Base-by-base conservation (phyloP, 352 stramenopile genomes). In the Globisporangium acanthophoron region DNA sequence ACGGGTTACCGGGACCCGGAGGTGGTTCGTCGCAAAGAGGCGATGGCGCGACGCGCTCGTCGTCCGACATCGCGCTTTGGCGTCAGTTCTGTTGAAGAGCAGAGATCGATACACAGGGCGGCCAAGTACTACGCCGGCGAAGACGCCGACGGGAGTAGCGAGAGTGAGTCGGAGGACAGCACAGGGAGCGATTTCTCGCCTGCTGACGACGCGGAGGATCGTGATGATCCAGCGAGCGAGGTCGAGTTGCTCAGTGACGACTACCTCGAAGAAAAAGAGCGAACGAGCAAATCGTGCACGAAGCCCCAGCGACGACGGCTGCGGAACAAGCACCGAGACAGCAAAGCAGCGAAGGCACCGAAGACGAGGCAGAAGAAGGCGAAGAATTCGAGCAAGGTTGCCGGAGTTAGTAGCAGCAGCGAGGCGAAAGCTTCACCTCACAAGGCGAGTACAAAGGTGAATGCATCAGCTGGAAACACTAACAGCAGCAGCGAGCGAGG, bases 11-110 rank as follows among this genome's bases (percentile, higher is more conserved):
- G 77, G 1, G 69, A 87, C 51, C 76, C 78, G 4, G 78, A 75
- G 5, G 76, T 89, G 35, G 57, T 90, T 31, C 64, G 68, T 16
- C 74, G 76, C 12, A 87, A 86, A 53, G 78, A 87, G 61, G 65
- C 60, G 8, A 66, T 86, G 63, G 56, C 66, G 13, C 65, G 73
- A 57, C 66, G 71, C 33, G 77, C 74, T 48, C 76, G 76, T 15
- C 74, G 67, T 13, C 53, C 61, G 31, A 65, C 71, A 0, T 58
- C 54, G 16, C 68, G 67, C 6, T 88, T 72, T 16, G 80, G 78
- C 20, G 56, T 71, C 13, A 67, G 56, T 1, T 80, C 66, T 1
- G 61, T 72, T 18, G 66, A 85, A 21, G 76, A 87, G 62, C 73
- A 78, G 31, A 54, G 50, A 0, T 61, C 71, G 46, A 64, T 74